phyloP scores from a whole-genome alignment of 2,329 filamentous ascomycete species.

The Claviceps pazoutovae region DNA sequence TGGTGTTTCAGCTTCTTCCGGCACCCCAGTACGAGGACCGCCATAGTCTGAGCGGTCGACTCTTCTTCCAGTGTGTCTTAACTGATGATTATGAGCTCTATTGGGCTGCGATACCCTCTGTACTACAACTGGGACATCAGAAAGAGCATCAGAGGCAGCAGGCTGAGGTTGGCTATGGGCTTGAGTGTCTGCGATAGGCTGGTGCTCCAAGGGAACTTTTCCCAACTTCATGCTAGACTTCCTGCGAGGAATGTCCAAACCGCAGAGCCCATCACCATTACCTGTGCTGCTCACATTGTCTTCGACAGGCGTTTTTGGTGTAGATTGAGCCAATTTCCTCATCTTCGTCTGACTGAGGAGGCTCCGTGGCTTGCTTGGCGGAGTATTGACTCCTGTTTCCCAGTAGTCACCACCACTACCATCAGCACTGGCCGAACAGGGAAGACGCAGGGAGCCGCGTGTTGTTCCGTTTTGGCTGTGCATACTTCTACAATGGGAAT shows the following conservation, averaged over 20 bases:
- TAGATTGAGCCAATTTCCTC: background rate
- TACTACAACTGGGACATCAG: no score
- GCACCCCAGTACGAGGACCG: background rate
- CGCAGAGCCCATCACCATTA: background rate
- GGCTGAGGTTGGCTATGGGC: no score
- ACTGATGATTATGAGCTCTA: background rate
- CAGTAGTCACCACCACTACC: conserved; percentile 5
- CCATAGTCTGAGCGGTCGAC: background rate
- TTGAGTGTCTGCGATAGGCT: background rate
- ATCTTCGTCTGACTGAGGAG: background rate
- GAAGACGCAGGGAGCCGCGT: background rate
- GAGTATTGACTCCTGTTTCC: background rate
- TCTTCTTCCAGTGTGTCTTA: conserved; percentile 1
- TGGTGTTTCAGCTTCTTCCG: conserved; percentile 10
- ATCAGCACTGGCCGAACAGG: conserved; percentile 4
- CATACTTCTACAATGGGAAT: conserved; percentile 5
- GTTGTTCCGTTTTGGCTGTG: background rate
- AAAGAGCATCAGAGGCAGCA: background rate
- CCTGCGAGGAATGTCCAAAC: conserved; percentile 4
- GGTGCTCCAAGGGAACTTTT: background rate
- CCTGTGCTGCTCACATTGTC: background rate
- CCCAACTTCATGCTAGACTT: conserved; percentile 8
- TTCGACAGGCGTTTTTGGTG: background rate
- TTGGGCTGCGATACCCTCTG: background rate
- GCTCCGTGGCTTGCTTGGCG: background rate